Base-by-base conservation (phyloP, 768 basidiomycete species). In the Multifurca ochricompacta region DNA sequence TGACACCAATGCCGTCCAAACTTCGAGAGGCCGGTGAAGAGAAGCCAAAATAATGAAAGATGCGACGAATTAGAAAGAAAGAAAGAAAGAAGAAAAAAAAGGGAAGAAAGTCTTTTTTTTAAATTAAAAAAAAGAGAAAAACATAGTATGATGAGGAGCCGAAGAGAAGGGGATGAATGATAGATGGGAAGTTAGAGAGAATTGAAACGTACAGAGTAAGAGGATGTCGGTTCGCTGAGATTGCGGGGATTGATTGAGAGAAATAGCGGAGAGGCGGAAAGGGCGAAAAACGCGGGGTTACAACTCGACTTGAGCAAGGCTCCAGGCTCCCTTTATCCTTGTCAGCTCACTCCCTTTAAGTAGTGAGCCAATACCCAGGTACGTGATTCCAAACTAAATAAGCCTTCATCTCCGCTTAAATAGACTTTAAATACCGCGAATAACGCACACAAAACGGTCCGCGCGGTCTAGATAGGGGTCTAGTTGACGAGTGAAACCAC, bases 261-360 rank as follows among this genome's bases (percentile, higher is more conserved):
- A 50, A 47, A 49, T 21, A 53, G 59, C 59, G 59, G 59, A 60
- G 59, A 60, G 56, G 59, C 59, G 59, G 59, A 55, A 51, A 58
- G 55, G 31, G 51, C 25, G 44, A 59, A 52, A 51, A 36, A 59
- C 59, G 59, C 59, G 59, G 59, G 59, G 59, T 57, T 59, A 58
- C 49, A 59, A 59, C 50, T 59, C 56, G 56, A 31, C 36, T 54
- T 45, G 59, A n/a, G n/a, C n/a, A n/a, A n/a, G n/a, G n/a, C n/a
- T n/a, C n/a, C n/a, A n/a, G 44, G 43, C 53, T 36, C 58, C 31
- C 48, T 59, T 57, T 62, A 56, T 58, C 61, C 45, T 41, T n/a
- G n/a, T 30, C 23, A 25, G 48, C 52, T 46, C 44, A 27, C 19
- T 0, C 39, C 50, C 3, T 16, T 7, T 18, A 18, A 25, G 25